These are phyloP conservation scores for Nepenthes alata DNA, from an alignment of 179 eudicot genomes.

Conservation along the genomic window DNA sequence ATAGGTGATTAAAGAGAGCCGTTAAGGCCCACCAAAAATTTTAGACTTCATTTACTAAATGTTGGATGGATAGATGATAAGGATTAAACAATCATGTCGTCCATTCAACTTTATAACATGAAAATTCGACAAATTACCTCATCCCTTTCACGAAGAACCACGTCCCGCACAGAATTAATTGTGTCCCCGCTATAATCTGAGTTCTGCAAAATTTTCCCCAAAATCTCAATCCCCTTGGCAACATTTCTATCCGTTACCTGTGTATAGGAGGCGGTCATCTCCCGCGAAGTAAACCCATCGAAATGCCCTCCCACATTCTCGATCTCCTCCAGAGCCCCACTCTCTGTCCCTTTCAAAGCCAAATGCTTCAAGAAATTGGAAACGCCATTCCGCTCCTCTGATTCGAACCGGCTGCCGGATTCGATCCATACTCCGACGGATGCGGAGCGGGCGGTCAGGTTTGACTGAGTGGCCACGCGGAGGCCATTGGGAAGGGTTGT, in stretches of 20 bases:
- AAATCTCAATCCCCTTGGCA: constrained; percentile 36
- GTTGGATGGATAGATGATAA: too few relatives aligned
- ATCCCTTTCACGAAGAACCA: constrained; percentile 53
- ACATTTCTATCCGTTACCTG: constrained; percentile 33
- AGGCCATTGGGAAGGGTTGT: constrained; percentile 71
- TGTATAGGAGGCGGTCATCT: constrained; percentile 40
- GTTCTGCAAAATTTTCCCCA: constrained; percentile 55
- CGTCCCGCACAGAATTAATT: constrained; percentile 35
- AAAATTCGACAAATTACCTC: constrained; percentile 28
- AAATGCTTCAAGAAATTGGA: constrained; percentile 38
- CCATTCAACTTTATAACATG: too few relatives aligned
- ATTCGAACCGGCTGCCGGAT: constrained; percentile 49
- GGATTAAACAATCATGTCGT: too few relatives aligned
- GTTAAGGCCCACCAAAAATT: too few relatives aligned
- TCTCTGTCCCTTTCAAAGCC: constrained; percentile 29
- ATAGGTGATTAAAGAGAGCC: too few relatives aligned
- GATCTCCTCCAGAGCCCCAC: constrained; percentile 24
- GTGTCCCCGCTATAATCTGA: constrained; percentile 30
- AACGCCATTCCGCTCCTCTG: constrained; percentile 35
- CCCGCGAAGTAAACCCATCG: constrained; percentile 45
- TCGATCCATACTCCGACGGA: constrained; percentile 56
- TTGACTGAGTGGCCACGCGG: constrained; percentile 68
- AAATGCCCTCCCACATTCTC: constrained; percentile 55
- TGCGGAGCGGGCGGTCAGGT: constrained; percentile 39
- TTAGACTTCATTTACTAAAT: too few relatives aligned